Evolutionary conservation across 768 basidiomycete species (phyloP).

Genomic region (Lactarius hatsudake): DNA sequence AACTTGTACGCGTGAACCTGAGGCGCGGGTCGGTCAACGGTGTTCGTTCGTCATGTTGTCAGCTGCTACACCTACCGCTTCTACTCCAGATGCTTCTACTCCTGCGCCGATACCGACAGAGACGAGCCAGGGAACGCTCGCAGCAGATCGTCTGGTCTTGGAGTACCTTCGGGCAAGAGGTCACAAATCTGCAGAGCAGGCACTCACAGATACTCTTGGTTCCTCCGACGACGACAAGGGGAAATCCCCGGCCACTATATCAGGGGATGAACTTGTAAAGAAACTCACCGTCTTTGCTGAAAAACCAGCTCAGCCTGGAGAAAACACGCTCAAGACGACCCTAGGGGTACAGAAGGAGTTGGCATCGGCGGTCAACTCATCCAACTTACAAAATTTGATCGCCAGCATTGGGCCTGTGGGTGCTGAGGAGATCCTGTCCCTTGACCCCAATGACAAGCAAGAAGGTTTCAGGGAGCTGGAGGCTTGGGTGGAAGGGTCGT

Average conservation of each 20-base stretch:
- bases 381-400: conserved; percentile 72
- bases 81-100: conserved; percentile 45
- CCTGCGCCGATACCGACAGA: conserved; percentile 41
- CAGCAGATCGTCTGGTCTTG: conserved; percentile 42
- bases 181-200: conserved; percentile 44
- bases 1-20: neutral
- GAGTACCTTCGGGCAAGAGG: conserved; percentile 50
- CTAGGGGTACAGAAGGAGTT: conserved; percentile 65
- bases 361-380: conserved; percentile 62
- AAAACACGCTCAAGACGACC: conserved; percentile 69
- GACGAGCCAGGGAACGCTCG: conserved; percentile 43
- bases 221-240: conserved; percentile 37
- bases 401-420: conserved; percentile 76
- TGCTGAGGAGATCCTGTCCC: conserved; percentile 75
- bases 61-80: conserved; percentile 48
- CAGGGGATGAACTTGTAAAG: conserved; percentile 54
- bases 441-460: conserved; percentile 82
- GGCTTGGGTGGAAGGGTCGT: conserved; percentile 84
- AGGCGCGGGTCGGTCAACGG: neutral
- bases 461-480: conserved; percentile 85
- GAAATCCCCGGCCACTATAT: conserved; percentile 37
- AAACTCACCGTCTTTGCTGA: conserved; percentile 65
- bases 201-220: conserved; percentile 42
- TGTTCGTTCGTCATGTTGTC: conserved; percentile 44
- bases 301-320: conserved; percentile 62